Percentiles rank a stretch among this genome's conserved stretches.
Conservation (phyloP, 768 basidiomycete species). For the Termitomyces sp. region DNA sequence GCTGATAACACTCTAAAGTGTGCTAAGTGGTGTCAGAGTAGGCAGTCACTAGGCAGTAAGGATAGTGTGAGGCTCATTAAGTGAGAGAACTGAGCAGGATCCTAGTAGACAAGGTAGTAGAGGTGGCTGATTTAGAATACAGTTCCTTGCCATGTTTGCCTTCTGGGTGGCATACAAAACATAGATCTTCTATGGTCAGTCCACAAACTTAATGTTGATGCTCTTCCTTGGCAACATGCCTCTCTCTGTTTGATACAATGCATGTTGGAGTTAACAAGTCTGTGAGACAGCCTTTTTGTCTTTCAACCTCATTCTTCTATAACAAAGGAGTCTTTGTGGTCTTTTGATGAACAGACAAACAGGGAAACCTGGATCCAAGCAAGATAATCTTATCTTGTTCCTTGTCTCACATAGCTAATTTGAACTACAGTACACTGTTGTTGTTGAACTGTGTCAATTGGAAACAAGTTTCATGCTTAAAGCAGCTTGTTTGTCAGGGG, state of each 20-base stretch:
- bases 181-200: conserved; percentile 28
- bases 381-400: not conserved
- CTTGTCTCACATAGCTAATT: not conserved
- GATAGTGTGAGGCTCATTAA: no score
- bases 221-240: conserved; percentile 38
- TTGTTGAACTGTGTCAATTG: conserved; percentile 33
- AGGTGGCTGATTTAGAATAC: conserved; percentile 37
- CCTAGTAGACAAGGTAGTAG: no score
- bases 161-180: conserved; percentile 21
- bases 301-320: conserved; percentile 28
- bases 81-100: no score
- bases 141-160: conserved; percentile 35
- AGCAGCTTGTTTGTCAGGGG: no score
- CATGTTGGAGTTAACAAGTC: conserved; percentile 18
- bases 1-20: no score
- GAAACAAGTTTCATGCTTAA: conserved; percentile 25
- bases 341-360: conserved; percentile 11
- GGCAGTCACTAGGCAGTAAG: no score
- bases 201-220: conserved; percentile 31
- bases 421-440: conserved; percentile 33
- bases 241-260: conserved; percentile 39
- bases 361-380: conserved; percentile 23
- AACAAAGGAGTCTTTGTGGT: conserved; percentile 24
- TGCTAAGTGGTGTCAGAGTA: no score
- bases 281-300: conserved; percentile 41